These are phyloP conservation scores for Tephrocybe sp. DNA, from an alignment of 768 basidiomycete species.

Conservation along the genomic window DNA sequence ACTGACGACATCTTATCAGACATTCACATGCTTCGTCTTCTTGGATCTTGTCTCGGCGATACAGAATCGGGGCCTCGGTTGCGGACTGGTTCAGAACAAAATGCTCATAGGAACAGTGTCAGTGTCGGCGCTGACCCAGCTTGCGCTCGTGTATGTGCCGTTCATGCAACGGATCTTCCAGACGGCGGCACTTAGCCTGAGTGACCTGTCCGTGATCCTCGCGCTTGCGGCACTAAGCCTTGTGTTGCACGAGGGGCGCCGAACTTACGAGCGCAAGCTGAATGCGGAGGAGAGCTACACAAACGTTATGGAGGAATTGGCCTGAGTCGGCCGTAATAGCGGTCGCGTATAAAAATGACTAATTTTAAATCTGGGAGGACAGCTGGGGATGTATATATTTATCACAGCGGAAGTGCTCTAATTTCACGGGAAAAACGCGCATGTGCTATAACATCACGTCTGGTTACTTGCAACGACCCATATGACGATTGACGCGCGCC, in stretches of 20 bases:
- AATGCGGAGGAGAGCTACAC: constrained; percentile 54
- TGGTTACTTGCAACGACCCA: background rate
- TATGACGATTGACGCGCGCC: background rate
- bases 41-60: constrained; percentile 94
- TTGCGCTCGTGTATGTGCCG: constrained; percentile 87
- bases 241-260: constrained; percentile 72
- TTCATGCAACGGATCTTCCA: constrained; percentile 93
- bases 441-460: background rate
- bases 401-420: constrained; percentile 1
- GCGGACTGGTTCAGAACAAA: constrained; percentile 78
- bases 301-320: constrained; percentile 59
- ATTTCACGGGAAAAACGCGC: background rate
- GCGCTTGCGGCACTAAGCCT: constrained; percentile 66
- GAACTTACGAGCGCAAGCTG: constrained; percentile 71
- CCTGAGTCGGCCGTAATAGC: constrained; percentile 27
- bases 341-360: background rate
- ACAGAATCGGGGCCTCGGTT: constrained; percentile 91
- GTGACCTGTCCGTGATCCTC: constrained; percentile 74
- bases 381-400: constrained; percentile 7
- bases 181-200: constrained; percentile 72
- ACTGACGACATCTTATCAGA: constrained; percentile 45
- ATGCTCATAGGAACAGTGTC: constrained; percentile 91
- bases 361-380: background rate
- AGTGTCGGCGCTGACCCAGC: constrained; percentile 80
- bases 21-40: constrained; percentile 96